phyloP scores from a whole-genome alignment of 2,329 filamentous ascomycete genomes.

The Botrytis byssoidea region DNA sequence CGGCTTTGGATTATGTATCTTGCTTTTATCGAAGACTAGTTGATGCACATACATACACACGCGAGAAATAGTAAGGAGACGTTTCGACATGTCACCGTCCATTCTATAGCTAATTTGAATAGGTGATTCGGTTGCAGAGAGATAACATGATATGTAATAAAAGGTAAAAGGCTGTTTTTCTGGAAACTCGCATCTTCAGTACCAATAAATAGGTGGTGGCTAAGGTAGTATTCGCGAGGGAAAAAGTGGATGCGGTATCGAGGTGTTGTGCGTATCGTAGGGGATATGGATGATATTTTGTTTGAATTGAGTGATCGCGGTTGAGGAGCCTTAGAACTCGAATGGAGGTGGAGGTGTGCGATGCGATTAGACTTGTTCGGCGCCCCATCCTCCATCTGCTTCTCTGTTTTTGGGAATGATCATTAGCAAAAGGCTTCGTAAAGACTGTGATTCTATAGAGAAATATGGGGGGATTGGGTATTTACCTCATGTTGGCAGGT shows the following conservation, averaged over 20 bases:
- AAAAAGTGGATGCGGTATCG: background rate
- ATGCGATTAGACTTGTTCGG: conserved; percentile 36
- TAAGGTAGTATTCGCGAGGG: background rate
- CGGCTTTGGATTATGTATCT: background rate
- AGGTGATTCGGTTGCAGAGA: background rate
- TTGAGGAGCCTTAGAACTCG: background rate
- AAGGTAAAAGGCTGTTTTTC: conserved; percentile 12
- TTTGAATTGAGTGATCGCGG: background rate
- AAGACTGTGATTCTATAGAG: too few species aligned
- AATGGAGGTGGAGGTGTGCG: background rate
- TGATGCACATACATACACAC: background rate
- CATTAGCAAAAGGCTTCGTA: background rate
- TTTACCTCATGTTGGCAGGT: conserved; percentile 53
- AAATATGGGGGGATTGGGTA: background rate
- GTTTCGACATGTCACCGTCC: background rate
- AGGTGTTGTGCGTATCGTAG: background rate
- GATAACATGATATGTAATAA: conserved; percentile 15
- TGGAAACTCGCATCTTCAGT: background rate
- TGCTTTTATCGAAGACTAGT: background rate
- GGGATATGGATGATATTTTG: background rate
- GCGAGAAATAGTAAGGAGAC: background rate
- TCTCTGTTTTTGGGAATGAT: conserved; percentile 43
- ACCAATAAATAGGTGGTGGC: background rate
- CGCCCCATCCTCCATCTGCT: conserved; percentile 39
- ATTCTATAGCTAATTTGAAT: conserved; percentile 1